phyloP scores from a whole-genome alignment of 495 filamentous ascomycete genomes.

The Trichoderma virens region DNA sequence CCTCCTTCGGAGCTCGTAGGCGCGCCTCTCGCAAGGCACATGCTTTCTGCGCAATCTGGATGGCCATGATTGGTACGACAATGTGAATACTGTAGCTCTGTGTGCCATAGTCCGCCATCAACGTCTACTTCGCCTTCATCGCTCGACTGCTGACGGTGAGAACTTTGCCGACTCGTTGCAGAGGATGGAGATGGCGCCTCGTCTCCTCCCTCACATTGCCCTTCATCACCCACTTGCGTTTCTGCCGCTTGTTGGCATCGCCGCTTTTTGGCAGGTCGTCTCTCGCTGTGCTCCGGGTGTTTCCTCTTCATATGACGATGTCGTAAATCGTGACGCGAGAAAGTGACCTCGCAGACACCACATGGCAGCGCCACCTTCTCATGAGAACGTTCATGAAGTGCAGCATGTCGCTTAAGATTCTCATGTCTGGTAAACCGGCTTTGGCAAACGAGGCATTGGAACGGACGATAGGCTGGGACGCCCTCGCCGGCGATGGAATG shows the following conservation, averaged over 20 bases:
- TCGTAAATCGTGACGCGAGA: conserved; percentile 27
- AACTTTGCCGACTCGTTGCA: conserved; percentile 12
- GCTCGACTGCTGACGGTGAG: conserved; percentile 8
- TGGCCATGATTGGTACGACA: too few species aligned
- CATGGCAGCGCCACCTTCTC: conserved; percentile 21
- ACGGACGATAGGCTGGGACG: conserved; percentile 21
- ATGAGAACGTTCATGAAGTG: conserved; percentile 24
- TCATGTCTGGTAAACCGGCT: conserved; percentile 33
- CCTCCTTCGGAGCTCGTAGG: too few species aligned
- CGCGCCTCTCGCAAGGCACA: too few species aligned
- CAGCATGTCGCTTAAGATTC: conserved; percentile 33
- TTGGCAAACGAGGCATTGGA: conserved; percentile 28
- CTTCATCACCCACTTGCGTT: neutral
- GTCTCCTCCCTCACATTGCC: neutral
- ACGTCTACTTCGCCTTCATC: conserved; percentile 12
- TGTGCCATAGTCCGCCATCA: neutral
- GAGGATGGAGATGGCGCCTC: conserved; percentile 9
- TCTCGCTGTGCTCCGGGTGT: conserved; percentile 23
- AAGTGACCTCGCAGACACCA: conserved; percentile 24
- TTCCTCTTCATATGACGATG: conserved; percentile 32
- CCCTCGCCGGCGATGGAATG: neutral
- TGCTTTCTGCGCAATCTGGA: too few species aligned
- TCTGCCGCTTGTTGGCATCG: neutral
- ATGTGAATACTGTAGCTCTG: too few species aligned
- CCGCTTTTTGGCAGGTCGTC: conserved; percentile 14